Base-by-base conservation (phyloP, 306 rosid species). In the Arachis stenosperma region DNA sequence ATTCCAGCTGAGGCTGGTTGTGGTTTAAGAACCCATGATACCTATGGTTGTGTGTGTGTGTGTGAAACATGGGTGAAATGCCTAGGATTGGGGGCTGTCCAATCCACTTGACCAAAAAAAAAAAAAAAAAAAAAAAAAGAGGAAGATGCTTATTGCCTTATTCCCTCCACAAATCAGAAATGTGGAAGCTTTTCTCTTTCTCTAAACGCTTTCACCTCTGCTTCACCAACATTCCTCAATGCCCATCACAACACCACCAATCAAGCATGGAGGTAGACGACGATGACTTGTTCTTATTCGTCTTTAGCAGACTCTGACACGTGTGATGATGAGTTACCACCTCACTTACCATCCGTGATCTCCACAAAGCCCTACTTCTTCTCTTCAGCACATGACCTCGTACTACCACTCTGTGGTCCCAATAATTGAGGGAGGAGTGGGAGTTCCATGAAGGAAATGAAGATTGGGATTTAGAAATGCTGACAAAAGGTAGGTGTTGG, bases 401-500 rank as follows among this genome's bases (percentile, higher is more conserved):
- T 91, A 94, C 76, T 91, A 22, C 99, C 85, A 91, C 27, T 94
- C 56, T 36, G 77, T 5, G 90, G 91, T 36, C 81, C 80, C 48
- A 81, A 47, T 70, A 44, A 37, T 78, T 17, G 56, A 51, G 30
- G 87, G 71, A 6, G 90, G 90, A 4, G 84, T 89, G 15, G 66
- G 66, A 33, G 92, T 93, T 91, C 98, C 46, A 93, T 93, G 98
- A 86, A 88, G 62, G 97, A 91, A 73, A 93, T 93, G 98, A 22
- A 22, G 27, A 22, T 22, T 22, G 27, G 27, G 27, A 22, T 22
- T 22, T 22, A 22, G 27, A 22, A 22, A 22, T 22, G 27, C 27
- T 22, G 27, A 22, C 27, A 22, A 22, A 22, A 22, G 27, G 27
- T 22, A 22, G 27, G 27, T 22, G 27, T 22, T 22, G 27, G 27